Base-by-base conservation (phyloP, 176 grass and related monocot species). In the Carex kokanica region DNA sequence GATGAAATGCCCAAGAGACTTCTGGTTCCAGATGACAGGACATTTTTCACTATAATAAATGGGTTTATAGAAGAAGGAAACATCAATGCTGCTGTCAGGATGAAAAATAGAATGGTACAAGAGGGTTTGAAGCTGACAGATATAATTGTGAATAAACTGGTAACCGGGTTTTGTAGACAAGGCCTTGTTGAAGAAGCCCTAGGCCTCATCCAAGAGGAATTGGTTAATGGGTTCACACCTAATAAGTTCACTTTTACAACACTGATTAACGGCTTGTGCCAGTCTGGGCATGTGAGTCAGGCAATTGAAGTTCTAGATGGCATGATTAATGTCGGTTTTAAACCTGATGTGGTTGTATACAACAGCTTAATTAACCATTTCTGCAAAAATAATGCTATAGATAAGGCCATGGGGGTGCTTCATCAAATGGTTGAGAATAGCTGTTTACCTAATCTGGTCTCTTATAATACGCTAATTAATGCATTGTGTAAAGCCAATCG, bases 391-490 rank as follows among this genome's bases (percentile, higher is more conserved):
- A 82, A 90, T 34, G 61, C 88, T 34, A 89, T 92, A 49, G 90
- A 94, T 60, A 89, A 91, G 72, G 94, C 94, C 25, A 88, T 73
- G 60, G 64, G 68, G 74, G 61, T 97, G 24, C 63, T 92, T 81
- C 83, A 92, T 87, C 89, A 88, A 53, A 97, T 97, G 94, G 87
- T 90, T 10, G 78, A 88, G 49, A 82, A 81, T 34, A 74, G 70
- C 9, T 93, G 91, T 80, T 91, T 97, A 40, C 94, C 91, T 57
- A 87, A 97, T 84, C 79, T 71, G 51, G 73, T 90, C 7, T 91
- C 89, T 56, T 97, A 91, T 83, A 97, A 97, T 51, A 94, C 86
- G 52, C 79, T 97, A 36, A 89, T 94, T 64, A 87, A 83, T 81
- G 41, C 41, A 8, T 43, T 43, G 41, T 8, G 41, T 43, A 43